A percentile compares a stretch with the other conserved stretches of the same genome.
phyloP scores from a whole-genome alignment of 495 filamentous ascomycete species.

The Astrothelium macrocarpum region DNA sequence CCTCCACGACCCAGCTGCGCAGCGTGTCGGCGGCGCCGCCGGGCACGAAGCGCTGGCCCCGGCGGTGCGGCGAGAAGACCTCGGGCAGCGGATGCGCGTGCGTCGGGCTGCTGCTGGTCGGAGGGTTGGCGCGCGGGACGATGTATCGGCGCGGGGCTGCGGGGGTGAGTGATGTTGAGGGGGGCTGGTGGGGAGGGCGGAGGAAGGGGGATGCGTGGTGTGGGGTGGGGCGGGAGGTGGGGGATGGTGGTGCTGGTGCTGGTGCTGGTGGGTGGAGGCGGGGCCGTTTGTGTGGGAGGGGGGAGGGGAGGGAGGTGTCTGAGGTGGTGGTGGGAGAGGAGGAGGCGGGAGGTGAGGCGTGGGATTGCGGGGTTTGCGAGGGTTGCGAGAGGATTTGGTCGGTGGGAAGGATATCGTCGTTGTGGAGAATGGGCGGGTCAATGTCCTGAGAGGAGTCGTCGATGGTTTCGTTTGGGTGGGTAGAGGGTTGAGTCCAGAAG shows the following conservation, averaged over 20 bases:
- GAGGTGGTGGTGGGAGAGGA: not conserved
- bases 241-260: not conserved
- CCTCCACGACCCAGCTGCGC: slow-evolving; percentile 31
- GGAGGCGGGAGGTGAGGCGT: not conserved
- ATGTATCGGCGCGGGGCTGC: not conserved
- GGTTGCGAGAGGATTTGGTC: not conserved
- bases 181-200: not conserved
- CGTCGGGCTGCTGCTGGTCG: not conserved
- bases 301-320: not conserved
- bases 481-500: not conserved
- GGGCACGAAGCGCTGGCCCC: slow-evolving; percentile 31
- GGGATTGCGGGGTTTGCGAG: not conserved
- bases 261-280: not conserved
- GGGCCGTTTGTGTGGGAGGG: not conserved
- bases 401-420: no score
- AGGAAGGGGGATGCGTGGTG: not conserved
- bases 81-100: slow-evolving; percentile 23
- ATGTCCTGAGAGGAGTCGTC: not conserved
- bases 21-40: slow-evolving; percentile 31
- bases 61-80: slow-evolving; percentile 32
- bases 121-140: not conserved
- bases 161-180: not conserved
- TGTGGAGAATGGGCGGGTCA: no score
- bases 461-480: not conserved
- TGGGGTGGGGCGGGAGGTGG: not conserved